Percentiles rank a stretch among this genome's conserved stretches.
phyloP scores from a whole-genome alignment of 306 rosid species.

The Chamaecrista fasciculata region DNA sequence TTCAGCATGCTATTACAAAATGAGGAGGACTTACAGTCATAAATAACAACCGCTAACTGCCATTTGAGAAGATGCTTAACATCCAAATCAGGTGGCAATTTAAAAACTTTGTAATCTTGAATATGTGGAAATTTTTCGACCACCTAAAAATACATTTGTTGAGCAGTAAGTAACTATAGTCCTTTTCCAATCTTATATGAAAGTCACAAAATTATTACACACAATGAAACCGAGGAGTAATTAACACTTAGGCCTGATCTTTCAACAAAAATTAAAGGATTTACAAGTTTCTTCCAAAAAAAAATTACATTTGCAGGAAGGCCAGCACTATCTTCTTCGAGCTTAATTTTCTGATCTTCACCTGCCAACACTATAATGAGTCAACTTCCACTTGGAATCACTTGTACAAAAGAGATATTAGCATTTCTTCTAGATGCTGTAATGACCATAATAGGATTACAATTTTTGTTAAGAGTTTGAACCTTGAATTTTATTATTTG shows the following conservation, averaged over 20 bases:
- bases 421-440: background rate
- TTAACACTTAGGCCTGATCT: constrained; percentile 4
- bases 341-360: constrained; percentile 68
- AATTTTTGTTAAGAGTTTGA: background rate
- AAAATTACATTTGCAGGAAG: constrained; percentile 57
- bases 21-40: constrained; percentile 51
- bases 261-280: background rate
- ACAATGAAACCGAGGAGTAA: constrained; percentile 16
- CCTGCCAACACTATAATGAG: constrained; percentile 47
- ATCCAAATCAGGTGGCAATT: constrained; percentile 53
- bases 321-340: constrained; percentile 61
- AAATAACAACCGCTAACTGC: constrained; percentile 65
- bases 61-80: constrained; percentile 64
- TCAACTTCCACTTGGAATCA: constrained; percentile 17
- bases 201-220: constrained; percentile 7
- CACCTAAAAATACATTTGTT: constrained; percentile 51
- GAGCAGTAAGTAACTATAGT: background rate
- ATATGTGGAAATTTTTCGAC: constrained; percentile 80
- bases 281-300: background rate
- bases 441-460: background rate
- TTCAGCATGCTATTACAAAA: constrained; percentile 7
- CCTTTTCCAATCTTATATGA: constrained; percentile 1
- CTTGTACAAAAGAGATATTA: constrained; percentile 3
- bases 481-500: constrained; percentile 62
- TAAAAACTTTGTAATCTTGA: constrained; percentile 59